phyloP scores from a whole-genome alignment of 768 basidiomycete species.

The Leccinum uliginosum region DNA sequence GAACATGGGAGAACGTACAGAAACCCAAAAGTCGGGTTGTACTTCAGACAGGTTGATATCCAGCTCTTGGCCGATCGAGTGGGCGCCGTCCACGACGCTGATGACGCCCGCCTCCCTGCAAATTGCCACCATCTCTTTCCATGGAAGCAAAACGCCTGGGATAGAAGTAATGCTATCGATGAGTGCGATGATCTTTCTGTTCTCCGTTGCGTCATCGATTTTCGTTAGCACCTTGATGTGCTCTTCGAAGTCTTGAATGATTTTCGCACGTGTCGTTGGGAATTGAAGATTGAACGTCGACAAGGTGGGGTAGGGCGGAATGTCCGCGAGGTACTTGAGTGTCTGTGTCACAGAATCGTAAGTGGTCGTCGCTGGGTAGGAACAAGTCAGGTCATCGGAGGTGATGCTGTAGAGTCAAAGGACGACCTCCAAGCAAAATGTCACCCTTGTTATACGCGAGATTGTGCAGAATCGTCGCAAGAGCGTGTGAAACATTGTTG shows the following conservation, averaged over 20 bases:
- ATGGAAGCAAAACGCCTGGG: constrained; percentile 64
- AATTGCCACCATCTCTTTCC: constrained; percentile 64
- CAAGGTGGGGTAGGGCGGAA: constrained; percentile 47
- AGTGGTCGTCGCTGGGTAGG: constrained; percentile 46
- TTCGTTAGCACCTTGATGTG: constrained; percentile 32
- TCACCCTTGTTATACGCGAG: constrained; percentile 53
- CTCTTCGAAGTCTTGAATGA: constrained; percentile 47
- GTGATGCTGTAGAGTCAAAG: background rate
- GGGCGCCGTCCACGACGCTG: constrained; percentile 77
- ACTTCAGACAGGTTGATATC: constrained; percentile 51
- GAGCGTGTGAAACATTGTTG: constrained; percentile 28
- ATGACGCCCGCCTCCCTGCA: constrained; percentile 59
- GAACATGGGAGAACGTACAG: constrained; percentile 40
- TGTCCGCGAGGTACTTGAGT: constrained; percentile 51
- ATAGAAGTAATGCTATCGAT: constrained; percentile 64
- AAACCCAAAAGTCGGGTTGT: constrained; percentile 74
- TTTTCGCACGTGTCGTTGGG: constrained; percentile 52
- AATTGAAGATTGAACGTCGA: constrained; percentile 48
- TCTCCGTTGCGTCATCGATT: constrained; percentile 16
- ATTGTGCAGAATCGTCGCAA: constrained; percentile 66
- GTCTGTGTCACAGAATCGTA: constrained; percentile 54
- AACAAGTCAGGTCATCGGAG: background rate
- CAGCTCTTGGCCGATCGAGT: constrained; percentile 69
- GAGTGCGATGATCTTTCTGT: constrained; percentile 56
- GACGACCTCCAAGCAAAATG: constrained; percentile 47